Base-by-base conservation (phyloP, 1,139 yeast genomes). In the Petasospora rhodanensis region DNA sequence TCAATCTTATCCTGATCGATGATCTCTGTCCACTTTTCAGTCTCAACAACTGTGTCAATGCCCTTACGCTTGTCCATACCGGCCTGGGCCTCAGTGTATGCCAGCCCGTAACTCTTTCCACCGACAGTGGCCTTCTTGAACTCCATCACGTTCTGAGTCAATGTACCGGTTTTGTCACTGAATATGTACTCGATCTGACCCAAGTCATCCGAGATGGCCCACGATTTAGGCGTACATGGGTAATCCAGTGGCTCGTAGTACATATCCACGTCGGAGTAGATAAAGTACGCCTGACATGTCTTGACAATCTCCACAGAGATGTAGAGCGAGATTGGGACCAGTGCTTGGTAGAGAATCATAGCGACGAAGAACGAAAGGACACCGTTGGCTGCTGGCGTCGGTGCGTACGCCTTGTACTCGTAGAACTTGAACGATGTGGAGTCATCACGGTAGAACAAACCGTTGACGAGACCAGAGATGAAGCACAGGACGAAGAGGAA, bases 131-230 rank as follows among this genome's bases (percentile, higher is more conserved):
- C 84, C 58, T 91, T 91, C 51, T 86, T 86, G 62, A 89, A 89
- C 59, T 89, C 96, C 98, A 91, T 91, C 25, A 89, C 84, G 55
- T 91, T 91, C 58, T 89, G 97, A 2, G 98, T 91, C 49, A 91
- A 68, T 0, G 98, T 91, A 40, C 98, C 98, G 1, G 98, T 91
- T 60, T 91, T 91, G 61, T 91, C 98, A 54, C 95, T 84, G 60
- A 91, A 91, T 29, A 91, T 79, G 55, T 89, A 91, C 58, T 91
- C 97, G 49, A 91, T 83, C 61, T 91, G 98, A 20, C 98, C 98
- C 52, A 91, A 68, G 59, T 91, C 98, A 62, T 91, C 98, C 10
- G 96, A 86, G 35, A 91, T 89, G 55, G 83, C 86, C 98, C 98
- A 91, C 0, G 96, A 74, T 56, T 91, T 89, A 7, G 98, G 97